These are phyloP conservation scores for Fraxinus angustifolia DNA, from an alignment of 305 asterid genomes.

Conservation along the genomic window DNA sequence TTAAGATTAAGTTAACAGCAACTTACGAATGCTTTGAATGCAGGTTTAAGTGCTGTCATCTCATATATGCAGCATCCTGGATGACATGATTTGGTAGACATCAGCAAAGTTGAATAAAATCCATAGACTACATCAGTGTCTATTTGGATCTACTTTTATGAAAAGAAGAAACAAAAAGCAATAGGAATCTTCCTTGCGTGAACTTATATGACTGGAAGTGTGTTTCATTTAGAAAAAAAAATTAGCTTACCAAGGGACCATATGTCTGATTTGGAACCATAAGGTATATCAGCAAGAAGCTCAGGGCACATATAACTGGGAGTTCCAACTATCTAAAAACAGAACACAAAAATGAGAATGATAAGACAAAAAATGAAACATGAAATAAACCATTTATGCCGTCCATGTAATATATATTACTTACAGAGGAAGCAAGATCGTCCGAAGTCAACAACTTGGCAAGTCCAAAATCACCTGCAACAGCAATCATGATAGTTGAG, in stretches of 20 bases:
- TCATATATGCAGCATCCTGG: conserved; percentile 94
- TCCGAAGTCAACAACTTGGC: conserved; percentile 85
- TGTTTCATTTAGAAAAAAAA: not conserved
- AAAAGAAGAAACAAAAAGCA: not conserved
- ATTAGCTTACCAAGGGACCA: conserved; percentile 83
- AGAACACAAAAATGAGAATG: conserved; percentile 23
- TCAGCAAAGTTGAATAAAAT: conserved; percentile 20
- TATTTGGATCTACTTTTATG: conserved; percentile 12
- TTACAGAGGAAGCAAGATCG: conserved; percentile 86
- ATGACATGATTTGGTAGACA: conserved; percentile 21
- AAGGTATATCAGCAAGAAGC: conserved; percentile 94
- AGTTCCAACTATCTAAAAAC: conserved; percentile 82
- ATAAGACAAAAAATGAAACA: not conserved
- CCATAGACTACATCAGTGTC: not conserved
- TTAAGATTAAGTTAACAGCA: conserved; percentile 24
- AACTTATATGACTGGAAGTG: conserved; percentile 10
- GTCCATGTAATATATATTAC: conserved; percentile 22
- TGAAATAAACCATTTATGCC: conserved; percentile 1
- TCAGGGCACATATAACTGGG: conserved; percentile 99
- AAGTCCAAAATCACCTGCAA: conserved; percentile 92
- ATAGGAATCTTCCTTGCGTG: conserved; percentile 3
- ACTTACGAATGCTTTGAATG: conserved; percentile 97
- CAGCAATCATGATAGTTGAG: conserved; percentile 23
- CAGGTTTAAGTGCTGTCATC: conserved; percentile 86
- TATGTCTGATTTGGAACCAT: conserved; percentile 96